phyloP scores from a whole-genome alignment of 176 grass and related monocot genomes.

The Leersia perrieri region DNA sequence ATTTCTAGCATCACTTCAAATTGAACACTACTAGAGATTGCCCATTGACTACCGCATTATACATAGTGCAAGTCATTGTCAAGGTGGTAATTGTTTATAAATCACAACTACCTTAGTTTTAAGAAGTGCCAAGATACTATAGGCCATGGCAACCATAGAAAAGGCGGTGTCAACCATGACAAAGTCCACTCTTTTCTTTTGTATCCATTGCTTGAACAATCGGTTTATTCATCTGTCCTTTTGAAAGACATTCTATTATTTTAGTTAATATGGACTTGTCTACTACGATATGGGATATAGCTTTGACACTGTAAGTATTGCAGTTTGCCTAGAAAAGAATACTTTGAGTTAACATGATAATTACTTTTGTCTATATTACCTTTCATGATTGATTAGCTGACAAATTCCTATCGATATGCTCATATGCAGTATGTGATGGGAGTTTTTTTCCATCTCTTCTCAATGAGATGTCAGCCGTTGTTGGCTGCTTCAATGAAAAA shows the following conservation, averaged over 20 bases:
- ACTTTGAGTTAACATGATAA: background rate
- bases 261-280: background rate
- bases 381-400: conserved; percentile 5
- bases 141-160: background rate
- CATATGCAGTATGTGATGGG: conserved; percentile 77
- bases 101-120: background rate
- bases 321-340: background rate
- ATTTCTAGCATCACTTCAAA: background rate
- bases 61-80: background rate
- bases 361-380: background rate
- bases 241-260: background rate
- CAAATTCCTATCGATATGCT: conserved; percentile 27
- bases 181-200: background rate
- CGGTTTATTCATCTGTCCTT: background rate
- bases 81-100: background rate
- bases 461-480: conserved; percentile 72
- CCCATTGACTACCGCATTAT: background rate
- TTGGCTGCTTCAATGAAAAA: conserved; percentile 81
- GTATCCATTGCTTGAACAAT: background rate
- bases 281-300: background rate
- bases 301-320: background rate
- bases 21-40: background rate
- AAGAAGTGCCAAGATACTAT: background rate
- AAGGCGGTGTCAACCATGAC: background rate
- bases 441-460: conserved; percentile 84